Evolutionary conservation across 495 filamentous ascomycete genomes (phyloP).

Genomic region (Thozetella sp.): DNA sequence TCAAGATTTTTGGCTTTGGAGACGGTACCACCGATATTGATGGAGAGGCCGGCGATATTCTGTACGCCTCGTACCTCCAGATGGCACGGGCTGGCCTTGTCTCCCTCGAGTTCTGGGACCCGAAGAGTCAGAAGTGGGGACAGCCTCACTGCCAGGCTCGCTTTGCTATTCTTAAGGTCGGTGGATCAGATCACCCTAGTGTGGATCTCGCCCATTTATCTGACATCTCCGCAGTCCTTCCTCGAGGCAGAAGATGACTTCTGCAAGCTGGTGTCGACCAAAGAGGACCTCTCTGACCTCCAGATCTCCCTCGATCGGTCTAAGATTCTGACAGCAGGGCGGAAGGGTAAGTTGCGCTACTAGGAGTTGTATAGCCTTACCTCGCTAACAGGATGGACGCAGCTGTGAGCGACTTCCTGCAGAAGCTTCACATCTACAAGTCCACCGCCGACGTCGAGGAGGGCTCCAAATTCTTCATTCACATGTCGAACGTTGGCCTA

Average conservation of each 20-base stretch:
- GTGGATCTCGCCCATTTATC: not conserved
- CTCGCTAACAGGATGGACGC: conserved; percentile 23
- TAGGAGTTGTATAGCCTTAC: conserved; percentile 16
- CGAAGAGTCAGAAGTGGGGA: conserved; percentile 86
- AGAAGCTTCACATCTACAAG: conserved; percentile 93
- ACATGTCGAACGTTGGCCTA: conserved; percentile 78
- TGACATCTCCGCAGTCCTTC: conserved; percentile 63
- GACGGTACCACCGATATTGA: conserved; percentile 71
- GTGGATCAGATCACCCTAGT: not conserved
- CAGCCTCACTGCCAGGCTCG: conserved; percentile 95
- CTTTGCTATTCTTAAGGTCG: conserved; percentile 74
- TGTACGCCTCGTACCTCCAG: conserved; percentile 82
- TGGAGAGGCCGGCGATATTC: conserved; percentile 78
- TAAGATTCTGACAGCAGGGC: conserved; percentile 71
- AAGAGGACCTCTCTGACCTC: conserved; percentile 78
- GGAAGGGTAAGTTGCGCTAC: conserved; percentile 47
- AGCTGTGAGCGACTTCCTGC: conserved; percentile 86
- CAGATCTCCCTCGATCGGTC: conserved; percentile 77
- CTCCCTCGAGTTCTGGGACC: conserved; percentile 88
- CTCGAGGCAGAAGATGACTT: conserved; percentile 82
- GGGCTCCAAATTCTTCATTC: conserved; percentile 75
- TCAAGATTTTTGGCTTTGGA: conserved; percentile 90
- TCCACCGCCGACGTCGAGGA: conserved; percentile 80
- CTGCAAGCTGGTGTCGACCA: conserved; percentile 72
- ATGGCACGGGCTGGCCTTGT: conserved; percentile 91